These are phyloP conservation scores for Penicillium sp. DNA, from an alignment of 2,329 filamentous ascomycete species.

Conservation along the genomic window DNA sequence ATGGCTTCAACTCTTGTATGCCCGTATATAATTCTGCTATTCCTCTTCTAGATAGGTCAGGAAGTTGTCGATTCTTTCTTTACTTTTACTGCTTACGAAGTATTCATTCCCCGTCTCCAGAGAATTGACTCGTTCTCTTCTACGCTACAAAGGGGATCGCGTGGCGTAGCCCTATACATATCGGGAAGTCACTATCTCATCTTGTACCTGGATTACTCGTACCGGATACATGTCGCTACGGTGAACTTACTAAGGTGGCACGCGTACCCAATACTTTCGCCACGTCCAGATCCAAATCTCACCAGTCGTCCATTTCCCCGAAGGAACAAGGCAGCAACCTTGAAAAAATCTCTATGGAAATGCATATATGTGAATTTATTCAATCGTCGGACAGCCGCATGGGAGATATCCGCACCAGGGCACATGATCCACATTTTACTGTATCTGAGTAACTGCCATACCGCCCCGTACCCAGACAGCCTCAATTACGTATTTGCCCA, in stretches of 20 bases:
- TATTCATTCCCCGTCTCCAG: neutral
- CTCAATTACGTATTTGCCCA: neutral
- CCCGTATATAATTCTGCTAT: too few relatives aligned
- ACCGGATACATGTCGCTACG: neutral
- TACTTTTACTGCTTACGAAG: too few relatives aligned
- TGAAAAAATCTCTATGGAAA: too few relatives aligned
- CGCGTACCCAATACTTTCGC: neutral
- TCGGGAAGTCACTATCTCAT: too few relatives aligned
- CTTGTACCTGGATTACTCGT: conserved; percentile 1
- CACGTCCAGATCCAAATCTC: neutral
- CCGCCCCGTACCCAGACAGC: neutral
- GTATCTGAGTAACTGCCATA: neutral
- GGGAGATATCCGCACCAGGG: neutral
- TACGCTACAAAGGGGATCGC: neutral
- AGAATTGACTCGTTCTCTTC: neutral
- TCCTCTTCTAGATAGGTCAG: too few relatives aligned
- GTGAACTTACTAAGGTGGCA: neutral
- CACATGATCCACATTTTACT: neutral
- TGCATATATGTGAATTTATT: neutral
- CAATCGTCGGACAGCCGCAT: neutral
- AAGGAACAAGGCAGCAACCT: neutral
- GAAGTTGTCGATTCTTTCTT: neutral
- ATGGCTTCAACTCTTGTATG: too few relatives aligned
- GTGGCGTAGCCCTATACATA: neutral
- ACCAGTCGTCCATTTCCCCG: neutral